Conservation (phyloP, 2,329 filamentous ascomycete species). For the Didymella pinodella region DNA sequence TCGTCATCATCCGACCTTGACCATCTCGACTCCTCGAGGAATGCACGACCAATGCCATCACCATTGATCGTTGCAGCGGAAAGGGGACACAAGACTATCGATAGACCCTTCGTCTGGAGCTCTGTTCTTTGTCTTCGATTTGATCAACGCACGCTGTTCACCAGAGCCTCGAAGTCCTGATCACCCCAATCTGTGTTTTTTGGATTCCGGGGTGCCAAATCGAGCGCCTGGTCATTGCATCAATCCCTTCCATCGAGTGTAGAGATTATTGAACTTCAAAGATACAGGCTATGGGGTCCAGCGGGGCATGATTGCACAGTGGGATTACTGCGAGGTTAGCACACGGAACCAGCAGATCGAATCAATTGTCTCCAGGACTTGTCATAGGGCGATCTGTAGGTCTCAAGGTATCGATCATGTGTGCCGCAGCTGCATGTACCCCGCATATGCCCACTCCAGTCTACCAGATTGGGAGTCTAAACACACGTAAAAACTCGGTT, state of each 20-base stretch:
- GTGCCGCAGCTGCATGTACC: not conserved
- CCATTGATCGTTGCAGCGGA: not conserved
- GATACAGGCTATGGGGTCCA: not conserved
- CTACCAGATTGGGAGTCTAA: not conserved
- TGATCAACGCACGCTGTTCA: constrained; percentile 4
- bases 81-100: constrained; percentile 16
- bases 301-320: not conserved
- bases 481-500: not conserved
- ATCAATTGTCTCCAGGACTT: not conserved
- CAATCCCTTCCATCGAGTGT: not conserved
- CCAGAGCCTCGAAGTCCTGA: constrained; percentile 16
- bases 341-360: not conserved
- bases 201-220: not conserved
- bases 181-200: constrained; percentile 1
- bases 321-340: not conserved
- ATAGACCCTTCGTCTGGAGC: constrained; percentile 3
- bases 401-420: not conserved
- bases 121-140: not conserved
- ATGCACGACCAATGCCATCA: constrained; percentile 5
- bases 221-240: not conserved
- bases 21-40: not conserved
- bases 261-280: not conserved
- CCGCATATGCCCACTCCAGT: not conserved
- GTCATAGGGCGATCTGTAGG: not conserved
- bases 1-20: constrained; percentile 7